Base-by-base conservation (phyloP, 768 basidiomycete species). In the Dentipellis sp. region DNA sequence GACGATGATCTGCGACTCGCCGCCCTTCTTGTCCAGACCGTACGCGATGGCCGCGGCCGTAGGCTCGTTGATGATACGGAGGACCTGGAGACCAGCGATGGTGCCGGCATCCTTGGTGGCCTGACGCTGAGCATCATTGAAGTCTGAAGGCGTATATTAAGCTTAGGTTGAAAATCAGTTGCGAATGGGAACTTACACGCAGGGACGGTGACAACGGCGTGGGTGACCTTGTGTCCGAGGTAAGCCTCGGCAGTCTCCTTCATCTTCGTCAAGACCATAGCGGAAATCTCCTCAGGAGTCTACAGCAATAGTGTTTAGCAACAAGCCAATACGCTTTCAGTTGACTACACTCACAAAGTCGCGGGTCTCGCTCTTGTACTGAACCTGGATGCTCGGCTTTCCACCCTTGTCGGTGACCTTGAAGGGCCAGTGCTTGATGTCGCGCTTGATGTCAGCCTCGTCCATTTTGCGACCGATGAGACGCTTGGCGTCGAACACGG, bases 161-260 rank as follows among this genome's bases (percentile, higher is more conserved):
- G 29, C 29, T 3, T 6, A 29, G 6, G 42, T 45, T 8, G 19
- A 14, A 45, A 14, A 45, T 45, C 2, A 45, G 42, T n/a, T 6
- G 3, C 9, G n/a, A 45, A 4, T 2, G 19, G 8, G 42, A 16
- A 45, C 42, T 45, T n/a, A 45, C 42, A 97, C 55, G 94, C 94
- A 49, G 95, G 95, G 69, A 98, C 95, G 50, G 95, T 97, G 69
- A 98, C 91, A 51, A 98, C 94, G 57, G 95, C 94, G 71, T 98
- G 91, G 58, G 93, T 93, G 69, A 98, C 94, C 71, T 91, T 88
- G 67, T 92, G 82, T 65, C 94, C 94, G 58, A 98, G 88, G 74
- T 95, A 97, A 16, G 94, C 89, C 79, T 97, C 95, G 56, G 95
- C 95, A 23, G 93, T 98, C 78, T 98, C 95, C 81, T 97, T 97